Base-by-base conservation (phyloP, 306 rosid genomes). In the Delonix regia region DNA sequence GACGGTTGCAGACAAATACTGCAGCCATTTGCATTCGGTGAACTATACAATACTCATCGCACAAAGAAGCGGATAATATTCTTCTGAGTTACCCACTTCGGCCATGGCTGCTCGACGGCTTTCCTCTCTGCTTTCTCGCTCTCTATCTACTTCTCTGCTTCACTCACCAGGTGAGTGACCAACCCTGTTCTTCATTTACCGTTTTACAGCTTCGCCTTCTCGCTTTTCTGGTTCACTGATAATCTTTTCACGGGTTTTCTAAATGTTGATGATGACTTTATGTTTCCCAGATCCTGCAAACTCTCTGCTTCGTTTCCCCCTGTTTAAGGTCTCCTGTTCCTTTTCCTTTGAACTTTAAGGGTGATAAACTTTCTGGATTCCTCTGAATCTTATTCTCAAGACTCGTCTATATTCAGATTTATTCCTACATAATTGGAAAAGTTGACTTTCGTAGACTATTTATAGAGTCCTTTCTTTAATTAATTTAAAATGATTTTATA, bases 61-160 rank as follows among this genome's bases (percentile, higher is more conserved):
- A 22, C 2, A 7, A 21, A 30, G 63, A 33, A 69, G 77, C 56
- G 24, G 56, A 12, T 28, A 1, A 10, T 49, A 34, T 34, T 44
- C 4, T 22, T 59, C 24, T 22, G 45, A 24, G 66, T 7, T 64
- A 30, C 59, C 75, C 52, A 21, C 71, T 56, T 71, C 83, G 63
- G 81, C 78, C 72, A 94, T 94, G 98, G 97, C 99, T 33, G 85
- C 90, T 84, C 86, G 95, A 45, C 82, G 91, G 36, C 72, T 94
- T 75, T 86, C 88, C 33, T 78, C 83, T 41, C 57, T 90, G 22
- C 81, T 92, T 42, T 83, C 87, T 86, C 93, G 92, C 47, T 82
- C 93, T 70, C 80, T 86, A 19, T 69, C 87, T 80, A 0, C 82
- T 86, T 83, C 94, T 82, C 80, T 78, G 85, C 87, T 86, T 82